Evolutionary conservation across 805 yeast genomes (phyloP).

Genomic region (Cyberlindnera petersonii): DNA sequence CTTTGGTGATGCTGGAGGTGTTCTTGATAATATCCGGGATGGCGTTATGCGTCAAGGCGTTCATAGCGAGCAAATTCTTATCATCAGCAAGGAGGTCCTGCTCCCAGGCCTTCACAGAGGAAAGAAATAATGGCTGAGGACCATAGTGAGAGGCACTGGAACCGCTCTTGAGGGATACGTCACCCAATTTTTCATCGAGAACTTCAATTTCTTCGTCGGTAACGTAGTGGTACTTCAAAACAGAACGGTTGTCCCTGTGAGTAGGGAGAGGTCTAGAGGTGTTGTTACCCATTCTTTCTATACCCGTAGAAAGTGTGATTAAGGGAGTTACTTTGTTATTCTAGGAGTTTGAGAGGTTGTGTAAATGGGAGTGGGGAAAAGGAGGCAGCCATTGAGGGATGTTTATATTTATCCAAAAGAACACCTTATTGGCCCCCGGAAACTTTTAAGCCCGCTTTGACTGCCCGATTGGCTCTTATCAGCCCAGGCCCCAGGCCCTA

Average conservation of each 20-base stretch:
- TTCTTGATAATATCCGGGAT: constrained; percentile 16
- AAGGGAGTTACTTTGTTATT: no score
- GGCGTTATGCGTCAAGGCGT: constrained; percentile 45
- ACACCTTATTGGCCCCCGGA: no score
- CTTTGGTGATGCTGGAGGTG: constrained; percentile 8
- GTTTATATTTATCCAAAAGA: no score
- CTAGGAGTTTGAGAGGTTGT: no score
- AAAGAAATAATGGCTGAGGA: constrained; percentile 30
- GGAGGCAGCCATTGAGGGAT: no score
- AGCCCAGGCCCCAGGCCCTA: no score
- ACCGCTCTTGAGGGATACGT: background rate
- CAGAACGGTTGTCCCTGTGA: constrained; percentile 15
- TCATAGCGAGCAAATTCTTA: constrained; percentile 50
- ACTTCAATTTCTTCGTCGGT: constrained; percentile 3
- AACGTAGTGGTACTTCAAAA: constrained; percentile 10
- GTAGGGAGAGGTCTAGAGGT: constrained; percentile 3
- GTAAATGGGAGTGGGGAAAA: no score
- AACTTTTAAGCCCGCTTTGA: no score
- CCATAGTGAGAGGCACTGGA: constrained; percentile 1
- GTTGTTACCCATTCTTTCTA: constrained; percentile 14
- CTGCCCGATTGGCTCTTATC: no score
- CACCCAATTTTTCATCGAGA: constrained; percentile 7
- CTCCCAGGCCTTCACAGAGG: constrained; percentile 43
- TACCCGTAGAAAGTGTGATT: no score
- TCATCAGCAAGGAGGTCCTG: constrained; percentile 39